Evolutionary conservation across 805 yeast genomes (phyloP).

Genomic region (Starmerella potacharoeniae): DNA sequence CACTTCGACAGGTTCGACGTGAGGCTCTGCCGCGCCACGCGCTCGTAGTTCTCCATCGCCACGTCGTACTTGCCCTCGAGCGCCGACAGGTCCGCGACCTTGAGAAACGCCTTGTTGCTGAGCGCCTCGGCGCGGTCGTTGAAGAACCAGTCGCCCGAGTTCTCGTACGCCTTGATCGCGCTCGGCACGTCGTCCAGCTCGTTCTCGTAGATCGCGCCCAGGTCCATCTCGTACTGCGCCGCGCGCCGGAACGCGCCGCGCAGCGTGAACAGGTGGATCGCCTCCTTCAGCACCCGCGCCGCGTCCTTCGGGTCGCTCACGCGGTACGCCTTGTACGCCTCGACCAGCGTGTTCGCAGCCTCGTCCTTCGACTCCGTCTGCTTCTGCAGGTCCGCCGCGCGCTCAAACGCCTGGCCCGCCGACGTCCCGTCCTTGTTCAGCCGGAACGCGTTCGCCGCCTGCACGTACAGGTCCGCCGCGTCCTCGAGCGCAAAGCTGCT

Average conservation of each 20-base stretch:
- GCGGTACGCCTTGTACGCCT: conserved; percentile 79
- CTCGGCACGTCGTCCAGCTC: conserved; percentile 53
- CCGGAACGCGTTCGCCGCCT: conserved; percentile 87
- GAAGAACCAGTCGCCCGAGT: conserved; percentile 91
- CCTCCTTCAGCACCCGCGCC: conserved; percentile 61
- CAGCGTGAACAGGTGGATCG: conserved; percentile 71
- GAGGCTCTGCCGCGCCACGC: conserved; percentile 62
- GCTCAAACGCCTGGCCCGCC: conserved; percentile 77
- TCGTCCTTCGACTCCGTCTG: conserved; percentile 74
- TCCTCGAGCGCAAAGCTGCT: conserved; percentile 64
- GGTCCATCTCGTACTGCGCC: conserved; percentile 84
- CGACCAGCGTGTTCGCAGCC: conserved; percentile 80
- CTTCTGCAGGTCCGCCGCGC: conserved; percentile 71
- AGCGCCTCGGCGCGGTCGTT: conserved; percentile 90
- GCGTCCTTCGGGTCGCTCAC: conserved; percentile 63
- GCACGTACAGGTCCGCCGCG: conserved; percentile 78
- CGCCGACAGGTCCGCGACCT: conserved; percentile 83
- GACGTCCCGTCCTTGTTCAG: conserved; percentile 52
- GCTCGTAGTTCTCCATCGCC: conserved; percentile 69
- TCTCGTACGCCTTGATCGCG: conserved; percentile 72
- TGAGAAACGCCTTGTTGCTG: conserved; percentile 75
- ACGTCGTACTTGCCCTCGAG: conserved; percentile 57
- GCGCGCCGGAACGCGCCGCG: conserved; percentile 95
- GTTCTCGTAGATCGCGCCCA: conserved; percentile 76
- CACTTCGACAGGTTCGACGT: conserved; percentile 71